Conservation (phyloP, 1,284 basidiomycete genomes). For the Ceratorhiza oryzae-sativae region DNA sequence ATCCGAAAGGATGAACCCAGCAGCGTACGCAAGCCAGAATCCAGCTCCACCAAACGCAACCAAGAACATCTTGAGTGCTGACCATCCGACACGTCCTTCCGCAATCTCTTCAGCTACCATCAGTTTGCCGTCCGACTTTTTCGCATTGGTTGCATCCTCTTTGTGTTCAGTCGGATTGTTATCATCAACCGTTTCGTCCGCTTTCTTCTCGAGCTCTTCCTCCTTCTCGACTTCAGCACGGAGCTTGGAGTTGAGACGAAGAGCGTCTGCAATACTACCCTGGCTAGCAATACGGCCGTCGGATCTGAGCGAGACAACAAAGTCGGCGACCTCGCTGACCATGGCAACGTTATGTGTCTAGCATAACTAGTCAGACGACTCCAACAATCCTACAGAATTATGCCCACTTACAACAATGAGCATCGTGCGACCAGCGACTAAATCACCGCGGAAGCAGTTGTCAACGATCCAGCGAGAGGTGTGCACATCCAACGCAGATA, state of each 20-base stretch:
- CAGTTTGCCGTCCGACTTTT: conserved; percentile 56
- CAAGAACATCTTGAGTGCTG: conserved; percentile 47
- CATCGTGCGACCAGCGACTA: conserved; percentile 72
- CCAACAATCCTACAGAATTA: too few species aligned
- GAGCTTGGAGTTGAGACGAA: conserved; percentile 49
- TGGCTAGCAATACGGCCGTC: conserved; percentile 62
- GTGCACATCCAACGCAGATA: conserved; percentile 58
- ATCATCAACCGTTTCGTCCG: conserved; percentile 46
- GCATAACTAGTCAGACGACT: background rate
- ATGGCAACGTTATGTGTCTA: conserved; percentile 78
- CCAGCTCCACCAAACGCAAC: conserved; percentile 53
- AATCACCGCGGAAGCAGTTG: conserved; percentile 72
- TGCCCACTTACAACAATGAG: conserved; percentile 74
- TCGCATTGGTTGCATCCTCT: conserved; percentile 44
- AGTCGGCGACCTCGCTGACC: conserved; percentile 67
- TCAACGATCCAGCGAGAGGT: conserved; percentile 80
- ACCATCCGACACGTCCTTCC: conserved; percentile 62
- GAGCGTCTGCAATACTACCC: conserved; percentile 57
- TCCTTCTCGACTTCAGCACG: conserved; percentile 44
- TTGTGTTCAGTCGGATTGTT: conserved; percentile 48
- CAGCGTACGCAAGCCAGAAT: conserved; percentile 50
- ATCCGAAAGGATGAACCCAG: conserved; percentile 36
- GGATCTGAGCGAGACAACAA: conserved; percentile 63
- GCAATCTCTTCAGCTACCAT: conserved; percentile 67
- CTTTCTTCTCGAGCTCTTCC: conserved; percentile 53